Evolutionary conservation across 2,329 filamentous ascomycete genomes (phyloP), one percentile per base, ranked within the genome.

Genomic region (Colletotrichum phormii): DNA sequence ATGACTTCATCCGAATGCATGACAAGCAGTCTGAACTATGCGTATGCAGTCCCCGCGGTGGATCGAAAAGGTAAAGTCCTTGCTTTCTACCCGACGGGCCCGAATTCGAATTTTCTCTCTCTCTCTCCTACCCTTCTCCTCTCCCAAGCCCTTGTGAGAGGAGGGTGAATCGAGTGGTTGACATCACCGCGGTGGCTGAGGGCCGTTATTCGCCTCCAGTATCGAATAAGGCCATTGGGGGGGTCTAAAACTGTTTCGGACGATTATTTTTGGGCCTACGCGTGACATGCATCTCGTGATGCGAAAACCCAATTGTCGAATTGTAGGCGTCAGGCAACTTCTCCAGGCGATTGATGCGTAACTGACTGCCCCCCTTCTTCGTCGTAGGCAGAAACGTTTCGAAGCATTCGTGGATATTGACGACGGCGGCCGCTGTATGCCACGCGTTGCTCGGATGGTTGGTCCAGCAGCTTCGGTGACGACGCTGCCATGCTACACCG

Each of bases 1-100:
- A 4, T 15, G 35, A 31, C 55, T 33, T 73, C 71, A 55, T 65
- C 71, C 64, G 71, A 71, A 73, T 11, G 37, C 8, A 53, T 8
- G 29, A 54, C 6, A 37, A 31, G 51, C 61, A 29, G 11, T 64
- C 62, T 24, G 51, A 55, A 64, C 33, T 29, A 29, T 51, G 33
- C 24, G 31, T 53, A 69, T 72, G 31, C 35, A 29, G 42, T 22
- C 29, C 24, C n/a, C n/a, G 9, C 13, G 15, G 29, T 37, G 12
- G 59, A 26, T 33, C 46, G 33, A 46, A 59, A 67, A 49, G 69
- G 37, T 53, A 24, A 2, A 46, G 31, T 1, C 6, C 29, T 68
- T 24, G 59, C 29, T 2, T 22, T 60, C 13, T 49, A 26, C 33
- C 60, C 66, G 65, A n/a, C 70, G 65, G 66, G 71, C 63, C 71